Base-by-base conservation (phyloP, 2,329 filamentous ascomycete species). In the Ophidiomyces ophidiicola region DNA sequence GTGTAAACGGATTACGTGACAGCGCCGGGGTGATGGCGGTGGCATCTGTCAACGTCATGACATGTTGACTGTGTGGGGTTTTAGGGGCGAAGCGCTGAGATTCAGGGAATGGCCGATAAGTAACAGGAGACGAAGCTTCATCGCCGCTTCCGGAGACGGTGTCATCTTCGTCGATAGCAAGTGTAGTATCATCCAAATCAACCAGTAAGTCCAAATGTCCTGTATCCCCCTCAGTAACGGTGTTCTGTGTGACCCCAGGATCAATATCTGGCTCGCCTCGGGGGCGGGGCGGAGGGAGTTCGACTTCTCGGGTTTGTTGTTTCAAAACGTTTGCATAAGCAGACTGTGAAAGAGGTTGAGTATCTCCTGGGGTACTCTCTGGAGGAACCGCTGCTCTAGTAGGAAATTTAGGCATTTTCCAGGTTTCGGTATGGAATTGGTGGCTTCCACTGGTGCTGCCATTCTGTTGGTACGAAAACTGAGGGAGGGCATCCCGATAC, bases 61-160 rank as follows among this genome's bases (percentile, higher is more conserved):
- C 33, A 6, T 17, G 17, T n/a, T 36, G 5, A 14, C 26, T 32
- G 6, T 28, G 36, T 1, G 64, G 65, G 2, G 66, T 66, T 8
- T 56, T 60, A 18, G 55, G 52, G 41, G 67, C 52, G 18, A 63
- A 63, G 0, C 65, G 58, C 45, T 68, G 65, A 2, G 64, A 68
- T 46, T 68, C 64, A 1, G 64, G 63, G 40, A 67, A 67, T 14
- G 59, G 57, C 20, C 60, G 55, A 31, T 52, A 57, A 5, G 51
- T 51, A 37, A 57, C 50, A 6, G 61, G 61, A 24, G 61, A 62
- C 1, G 61, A 64, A 39, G 47, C 52, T 40, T 54, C 53, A 72
- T 84, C 45, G 71, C 82, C 41, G 73, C 73, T 53, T 75, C 78
- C 31, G n/a, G 38, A 40, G 8, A 19, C 11, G 10, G 24, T 11